Base-by-base conservation (phyloP, 2,329 filamentous ascomycete genomes). In the Pestalotiopsis fici region DNA sequence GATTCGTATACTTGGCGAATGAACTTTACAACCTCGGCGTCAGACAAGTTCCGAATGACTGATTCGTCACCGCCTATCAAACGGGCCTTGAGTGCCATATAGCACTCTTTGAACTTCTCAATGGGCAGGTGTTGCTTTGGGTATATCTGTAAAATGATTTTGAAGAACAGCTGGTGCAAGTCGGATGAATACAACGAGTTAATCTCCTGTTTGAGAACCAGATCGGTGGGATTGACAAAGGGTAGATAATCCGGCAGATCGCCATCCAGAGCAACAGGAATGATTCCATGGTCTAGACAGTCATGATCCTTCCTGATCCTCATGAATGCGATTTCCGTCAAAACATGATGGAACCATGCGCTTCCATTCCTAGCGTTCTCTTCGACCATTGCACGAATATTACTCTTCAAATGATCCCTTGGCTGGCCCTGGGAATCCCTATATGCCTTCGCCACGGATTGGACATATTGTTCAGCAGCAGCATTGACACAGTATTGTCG, bases 241-340 rank as follows among this genome's bases (percentile, higher is more conserved):
- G 67, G 59, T 43, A 70, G 15, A 31, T 65, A 59, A 5, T 12
- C 27, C 27, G 64, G 28, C 15, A 23, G 37, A 1, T 56, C 61
- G 18, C 56, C 63, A 56, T 59, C 37, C 3, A 70, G 61, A 21
- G 68, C 39, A 11, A 70, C 54, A n/a, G 69, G 64, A 37, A 70
- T 65, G 47, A 69, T 66, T 2, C 64, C 64, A 37, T 66, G 60
- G 4, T 64, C 25, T 13, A 31, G 15, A 31, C 15, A 3, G 27
- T 28, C 31, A 27, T 23, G 2, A 23, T 50, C 39, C 1, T 3
- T 7, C 56, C 69, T 62, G 21, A 67, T 18, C 28, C 63, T 57
- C 4, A 69, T 43, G 37, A 70, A 67, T n/a, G 65, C 67, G 57
- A 69, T 59, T 28, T 70, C 67, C 47, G 69, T 70, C n/a, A 70